These are phyloP conservation scores for Pythium periplocum DNA, from an alignment of 352 stramenopile genomes.

Conservation along the genomic window DNA sequence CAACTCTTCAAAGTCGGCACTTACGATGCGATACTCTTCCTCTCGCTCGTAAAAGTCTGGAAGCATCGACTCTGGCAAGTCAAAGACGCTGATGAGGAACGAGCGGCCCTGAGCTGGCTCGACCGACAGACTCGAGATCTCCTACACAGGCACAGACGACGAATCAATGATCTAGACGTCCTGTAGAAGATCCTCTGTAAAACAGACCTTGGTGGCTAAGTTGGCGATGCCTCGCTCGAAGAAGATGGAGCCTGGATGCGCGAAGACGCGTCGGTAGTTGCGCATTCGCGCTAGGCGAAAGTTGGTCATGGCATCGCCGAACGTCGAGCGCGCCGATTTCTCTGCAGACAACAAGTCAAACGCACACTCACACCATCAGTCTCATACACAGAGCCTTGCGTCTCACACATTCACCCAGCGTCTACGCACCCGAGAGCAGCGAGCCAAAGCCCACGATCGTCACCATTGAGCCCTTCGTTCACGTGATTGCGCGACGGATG, in stretches of 20 bases:
- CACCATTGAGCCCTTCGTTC: constrained; percentile 12
- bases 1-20: constrained; percentile 68
- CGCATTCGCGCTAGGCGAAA: constrained; percentile 85
- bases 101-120: constrained; percentile 47
- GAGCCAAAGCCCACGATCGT: constrained; percentile 91
- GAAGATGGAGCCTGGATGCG: constrained; percentile 91
- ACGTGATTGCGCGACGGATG: background rate
- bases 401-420: background rate
- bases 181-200: too few species aligned
- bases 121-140: constrained; percentile 86
- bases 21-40: constrained; percentile 86
- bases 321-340: constrained; percentile 82
- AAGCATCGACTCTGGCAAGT: constrained; percentile 49
- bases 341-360: constrained; percentile 18
- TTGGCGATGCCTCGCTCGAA: constrained; percentile 89
- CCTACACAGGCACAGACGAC: constrained; percentile 21
- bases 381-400: background rate
- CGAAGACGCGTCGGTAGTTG: constrained; percentile 88
- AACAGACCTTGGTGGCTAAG: constrained; percentile 63
- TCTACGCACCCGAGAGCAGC: constrained; percentile 65
- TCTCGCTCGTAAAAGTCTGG: constrained; percentile 78
- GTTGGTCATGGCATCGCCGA: constrained; percentile 76
- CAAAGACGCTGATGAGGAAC: constrained; percentile 73
- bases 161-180: background rate
- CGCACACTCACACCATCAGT: background rate